phyloP scores from a whole-genome alignment of 2,329 filamentous ascomycete genomes.

The Hymenoscyphus albidus region DNA sequence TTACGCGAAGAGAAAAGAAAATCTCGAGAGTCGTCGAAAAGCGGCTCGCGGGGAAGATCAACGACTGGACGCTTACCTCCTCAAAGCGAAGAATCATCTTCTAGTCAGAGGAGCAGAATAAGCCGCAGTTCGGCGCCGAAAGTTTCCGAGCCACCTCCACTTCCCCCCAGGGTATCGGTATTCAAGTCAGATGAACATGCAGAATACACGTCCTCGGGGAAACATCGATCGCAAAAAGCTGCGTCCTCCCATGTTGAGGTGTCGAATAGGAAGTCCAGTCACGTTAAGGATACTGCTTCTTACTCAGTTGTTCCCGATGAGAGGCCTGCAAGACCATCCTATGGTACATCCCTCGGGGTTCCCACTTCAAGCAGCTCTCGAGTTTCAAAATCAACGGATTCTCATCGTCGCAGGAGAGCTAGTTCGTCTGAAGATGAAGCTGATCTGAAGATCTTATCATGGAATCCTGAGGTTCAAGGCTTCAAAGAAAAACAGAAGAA shows the following conservation, averaged over 20 bases:
- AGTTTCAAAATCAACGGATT: background rate
- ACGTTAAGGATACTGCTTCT: background rate
- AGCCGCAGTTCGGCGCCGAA: background rate
- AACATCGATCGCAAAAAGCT: background rate
- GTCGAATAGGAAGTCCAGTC: background rate
- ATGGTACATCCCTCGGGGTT: background rate
- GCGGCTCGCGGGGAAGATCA: background rate
- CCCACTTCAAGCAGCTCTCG: background rate
- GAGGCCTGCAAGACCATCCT: background rate
- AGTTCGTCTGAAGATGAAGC: background rate
- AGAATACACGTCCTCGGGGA: background rate
- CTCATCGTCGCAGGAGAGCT: background rate
- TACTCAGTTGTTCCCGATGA: background rate
- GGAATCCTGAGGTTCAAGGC: background rate
- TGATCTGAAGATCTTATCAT: background rate
- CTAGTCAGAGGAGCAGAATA: background rate
- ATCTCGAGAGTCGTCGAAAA: background rate
- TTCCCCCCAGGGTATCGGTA: background rate
- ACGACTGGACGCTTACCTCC: background rate
- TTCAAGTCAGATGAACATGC: background rate
- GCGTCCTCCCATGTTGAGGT: background rate
- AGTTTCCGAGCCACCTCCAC: background rate
- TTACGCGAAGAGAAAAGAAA: conserved; percentile 1
- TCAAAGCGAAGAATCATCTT: background rate
- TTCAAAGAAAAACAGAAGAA: conserved; percentile 5